Percentiles rank a stretch among this genome's conserved stretches.
phyloP scores from a whole-genome alignment of 352 stramenopile species.

The Globisporangium cederbergense region DNA sequence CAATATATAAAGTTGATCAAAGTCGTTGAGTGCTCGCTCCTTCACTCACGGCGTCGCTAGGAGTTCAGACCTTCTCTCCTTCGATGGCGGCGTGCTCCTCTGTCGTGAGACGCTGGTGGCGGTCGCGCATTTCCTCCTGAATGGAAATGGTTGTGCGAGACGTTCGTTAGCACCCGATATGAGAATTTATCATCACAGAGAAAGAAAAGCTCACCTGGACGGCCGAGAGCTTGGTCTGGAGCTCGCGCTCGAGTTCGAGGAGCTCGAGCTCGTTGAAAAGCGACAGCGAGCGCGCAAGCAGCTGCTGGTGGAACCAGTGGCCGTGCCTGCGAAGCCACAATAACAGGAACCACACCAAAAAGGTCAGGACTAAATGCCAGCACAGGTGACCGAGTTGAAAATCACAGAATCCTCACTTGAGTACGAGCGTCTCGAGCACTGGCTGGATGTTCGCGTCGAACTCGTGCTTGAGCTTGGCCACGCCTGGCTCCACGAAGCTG shows the following conservation, averaged over 20 bases:
- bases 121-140: slow-evolving; percentile 28
- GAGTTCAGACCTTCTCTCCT: not conserved
- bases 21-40: not conserved
- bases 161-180: not conserved
- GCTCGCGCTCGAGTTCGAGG: slow-evolving; percentile 38
- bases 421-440: slow-evolving; percentile 45
- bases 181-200: not conserved
- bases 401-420: slow-evolving; percentile 32
- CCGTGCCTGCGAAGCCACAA: slow-evolving; percentile 31
- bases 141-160: not conserved
- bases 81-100: slow-evolving; percentile 9
- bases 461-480: slow-evolving; percentile 36
- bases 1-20: not conserved
- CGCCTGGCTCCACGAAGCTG: slow-evolving; percentile 49
- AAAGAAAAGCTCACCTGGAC: slow-evolving; percentile 22
- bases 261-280: slow-evolving; percentile 48
- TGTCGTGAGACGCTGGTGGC: slow-evolving; percentile 14
- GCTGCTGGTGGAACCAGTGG: slow-evolving; percentile 62
- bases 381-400: not conserved
- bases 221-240: slow-evolving; percentile 47
- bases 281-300: slow-evolving; percentile 46
- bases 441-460: slow-evolving; percentile 46
- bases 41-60: not conserved
- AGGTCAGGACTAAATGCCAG: not conserved
- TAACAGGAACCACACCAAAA: not conserved